A percentile compares a stretch with the other conserved stretches of the same genome.
Evolutionary conservation across 352 stramenopile species (phyloP).

Genomic region (Phytophthora tentaculata): DNA sequence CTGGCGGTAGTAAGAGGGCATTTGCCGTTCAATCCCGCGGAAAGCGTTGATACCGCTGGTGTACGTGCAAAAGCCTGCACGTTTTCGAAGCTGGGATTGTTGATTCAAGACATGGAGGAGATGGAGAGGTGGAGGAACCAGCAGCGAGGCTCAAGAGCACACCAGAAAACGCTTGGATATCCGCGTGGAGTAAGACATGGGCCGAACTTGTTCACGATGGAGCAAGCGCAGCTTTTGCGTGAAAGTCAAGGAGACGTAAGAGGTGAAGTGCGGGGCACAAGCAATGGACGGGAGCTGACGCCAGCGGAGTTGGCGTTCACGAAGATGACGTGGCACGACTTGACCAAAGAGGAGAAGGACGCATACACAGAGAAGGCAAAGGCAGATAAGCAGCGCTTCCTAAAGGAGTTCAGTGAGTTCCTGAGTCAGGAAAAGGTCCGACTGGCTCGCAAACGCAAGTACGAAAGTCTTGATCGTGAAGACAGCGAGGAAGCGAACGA

Average conservation of each 20-base stretch:
- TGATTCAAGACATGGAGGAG: constrained; percentile 79
- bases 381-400: constrained; percentile 59
- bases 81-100: constrained; percentile 65
- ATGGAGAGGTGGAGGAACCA: constrained; percentile 61
- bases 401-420: constrained; percentile 59
- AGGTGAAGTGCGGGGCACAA: constrained; percentile 10
- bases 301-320: constrained; percentile 36
- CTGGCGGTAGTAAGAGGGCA: constrained; percentile 81
- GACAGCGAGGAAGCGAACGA: constrained; percentile 38
- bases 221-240: constrained; percentile 52
- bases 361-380: constrained; percentile 50
- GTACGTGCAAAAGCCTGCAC: constrained; percentile 47
- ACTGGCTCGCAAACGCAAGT: constrained; percentile 57
- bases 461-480: constrained; percentile 43
- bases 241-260: constrained; percentile 23
- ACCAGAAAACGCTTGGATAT: constrained; percentile 61
- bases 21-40: constrained; percentile 59
- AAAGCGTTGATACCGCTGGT: constrained; percentile 24
- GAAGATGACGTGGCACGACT: constrained; percentile 52
- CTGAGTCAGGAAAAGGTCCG: constrained; percentile 54
- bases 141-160: constrained; percentile 52
- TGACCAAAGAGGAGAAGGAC: constrained; percentile 52
- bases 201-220: constrained; percentile 74
- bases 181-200: constrained; percentile 62
- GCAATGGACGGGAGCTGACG: constrained; percentile 33